A percentile compares a stretch with the other conserved stretches of the same genome.
These are phyloP conservation scores for Phytophthora citrophthora DNA, from an alignment of 352 stramenopile genomes.

Conservation along the genomic window DNA sequence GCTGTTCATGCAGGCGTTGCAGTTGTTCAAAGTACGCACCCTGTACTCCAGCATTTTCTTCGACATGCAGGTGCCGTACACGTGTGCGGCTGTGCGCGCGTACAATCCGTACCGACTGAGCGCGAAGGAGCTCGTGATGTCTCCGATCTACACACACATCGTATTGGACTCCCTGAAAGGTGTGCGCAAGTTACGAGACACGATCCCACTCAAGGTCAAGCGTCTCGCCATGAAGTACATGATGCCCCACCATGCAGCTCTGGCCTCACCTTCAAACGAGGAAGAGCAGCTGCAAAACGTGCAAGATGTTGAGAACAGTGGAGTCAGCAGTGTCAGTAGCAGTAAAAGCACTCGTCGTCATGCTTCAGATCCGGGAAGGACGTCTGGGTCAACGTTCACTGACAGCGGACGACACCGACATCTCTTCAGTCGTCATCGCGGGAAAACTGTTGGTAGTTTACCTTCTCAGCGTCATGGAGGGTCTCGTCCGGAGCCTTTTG, in stretches of 20 bases:
- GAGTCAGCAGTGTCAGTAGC: conserved; percentile 19
- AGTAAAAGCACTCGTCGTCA: conserved; percentile 15
- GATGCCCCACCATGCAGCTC: conserved; percentile 22
- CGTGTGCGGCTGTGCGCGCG: conserved; percentile 70
- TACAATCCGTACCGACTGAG: conserved; percentile 83
- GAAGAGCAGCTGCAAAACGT: conserved; percentile 12
- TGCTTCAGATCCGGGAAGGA: conserved; percentile 26
- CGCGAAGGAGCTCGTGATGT: conserved; percentile 47
- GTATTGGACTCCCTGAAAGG: conserved; percentile 61
- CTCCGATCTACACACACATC: conserved; percentile 76
- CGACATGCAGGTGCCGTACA: conserved; percentile 84
- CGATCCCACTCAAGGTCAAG: conserved; percentile 55
- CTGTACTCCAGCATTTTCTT: conserved; percentile 86
- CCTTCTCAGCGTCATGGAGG: conserved; percentile 21
- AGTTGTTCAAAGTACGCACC: conserved; percentile 68
- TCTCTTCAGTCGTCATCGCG: conserved; percentile 26
- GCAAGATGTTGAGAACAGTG: conserved; percentile 20
- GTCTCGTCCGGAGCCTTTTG: conserved; percentile 56
- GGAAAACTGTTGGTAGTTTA: conserved; percentile 28
- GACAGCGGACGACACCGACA: conserved; percentile 17
- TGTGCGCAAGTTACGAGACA: conserved; percentile 64
- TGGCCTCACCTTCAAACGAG: conserved; percentile 30
- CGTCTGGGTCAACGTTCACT: conserved; percentile 19
- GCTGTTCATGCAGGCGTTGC: conserved; percentile 78
- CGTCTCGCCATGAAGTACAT: conserved; percentile 39